Conservation (phyloP, 2,329 filamentous ascomycete species). For the Pezicula rhizophila region DNA sequence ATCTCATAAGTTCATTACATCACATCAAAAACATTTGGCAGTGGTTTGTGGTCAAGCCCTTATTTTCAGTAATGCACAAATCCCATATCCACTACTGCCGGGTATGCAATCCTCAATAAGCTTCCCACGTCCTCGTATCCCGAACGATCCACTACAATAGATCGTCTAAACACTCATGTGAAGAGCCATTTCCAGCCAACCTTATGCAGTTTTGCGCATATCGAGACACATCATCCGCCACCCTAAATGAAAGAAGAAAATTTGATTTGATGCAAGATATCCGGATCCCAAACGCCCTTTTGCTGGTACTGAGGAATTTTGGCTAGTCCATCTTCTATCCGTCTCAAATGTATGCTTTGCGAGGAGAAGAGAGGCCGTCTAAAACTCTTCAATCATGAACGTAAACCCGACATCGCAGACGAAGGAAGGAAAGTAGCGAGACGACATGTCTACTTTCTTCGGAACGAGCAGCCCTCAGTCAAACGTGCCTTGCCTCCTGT, state of each 20-base stretch:
- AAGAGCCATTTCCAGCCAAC: constrained; percentile 46
- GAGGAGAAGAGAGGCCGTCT: constrained; percentile 21
- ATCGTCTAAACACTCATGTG: constrained; percentile 46
- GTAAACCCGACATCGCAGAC: constrained; percentile 18
- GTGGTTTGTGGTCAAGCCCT: not conserved
- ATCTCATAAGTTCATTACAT: not conserved
- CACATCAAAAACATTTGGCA: not conserved
- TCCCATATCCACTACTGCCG: constrained; percentile 40
- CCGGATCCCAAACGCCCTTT: constrained; percentile 70
- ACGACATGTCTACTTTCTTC: constrained; percentile 84
- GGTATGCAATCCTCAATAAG: constrained; percentile 59
- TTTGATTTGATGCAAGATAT: constrained; percentile 69
- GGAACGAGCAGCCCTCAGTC: constrained; percentile 99
- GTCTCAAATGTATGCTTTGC: constrained; percentile 45
- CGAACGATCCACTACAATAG: constrained; percentile 25
- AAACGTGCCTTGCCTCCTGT: constrained; percentile 98
- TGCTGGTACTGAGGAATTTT: constrained; percentile 50
- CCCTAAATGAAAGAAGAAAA: constrained; percentile 30
- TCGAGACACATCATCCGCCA: constrained; percentile 28
- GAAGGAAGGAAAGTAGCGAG: constrained; percentile 34
- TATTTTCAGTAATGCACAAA: constrained; percentile 12
- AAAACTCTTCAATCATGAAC: constrained; percentile 24
- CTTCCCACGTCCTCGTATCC: constrained; percentile 56
- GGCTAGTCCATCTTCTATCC: constrained; percentile 68
- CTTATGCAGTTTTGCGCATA: constrained; percentile 41